phyloP scores from a whole-genome alignment of 768 basidiomycete genomes.

The Mycena maculata region DNA sequence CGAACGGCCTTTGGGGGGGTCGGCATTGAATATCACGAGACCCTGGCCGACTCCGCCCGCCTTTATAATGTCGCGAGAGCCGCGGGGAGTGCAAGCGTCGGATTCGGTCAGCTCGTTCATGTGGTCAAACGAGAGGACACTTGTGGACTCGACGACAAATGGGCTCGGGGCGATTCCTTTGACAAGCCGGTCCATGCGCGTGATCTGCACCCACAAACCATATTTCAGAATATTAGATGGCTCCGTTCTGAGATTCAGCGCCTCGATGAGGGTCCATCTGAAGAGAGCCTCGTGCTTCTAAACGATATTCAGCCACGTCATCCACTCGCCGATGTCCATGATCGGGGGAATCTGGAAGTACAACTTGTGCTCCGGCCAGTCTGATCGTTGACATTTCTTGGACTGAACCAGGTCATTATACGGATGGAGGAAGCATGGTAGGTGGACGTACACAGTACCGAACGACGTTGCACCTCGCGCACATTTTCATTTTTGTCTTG shows the following conservation, averaged over 20 bases:
- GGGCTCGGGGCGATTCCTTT: slow-evolving; percentile 17
- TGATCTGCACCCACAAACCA: neutral
- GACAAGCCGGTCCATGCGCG: neutral
- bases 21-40: neutral
- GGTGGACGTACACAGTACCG: slow-evolving; percentile 10
- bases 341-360: slow-evolving; percentile 20
- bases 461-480: slow-evolving; percentile 12
- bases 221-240: neutral
- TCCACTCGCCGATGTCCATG: slow-evolving; percentile 13
- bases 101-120: neutral
- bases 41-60: slow-evolving; percentile 12
- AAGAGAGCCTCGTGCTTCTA: slow-evolving; percentile 4
- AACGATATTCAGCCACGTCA: slow-evolving; percentile 1
- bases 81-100: neutral
- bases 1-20: neutral
- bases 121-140: neutral
- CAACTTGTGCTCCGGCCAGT: slow-evolving; percentile 16
- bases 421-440: too few species aligned
- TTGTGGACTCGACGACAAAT: neutral
- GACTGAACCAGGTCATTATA: slow-evolving; percentile 2
- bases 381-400: slow-evolving; percentile 2
- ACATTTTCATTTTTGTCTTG: slow-evolving; percentile 10
- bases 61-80: neutral
- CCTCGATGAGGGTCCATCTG: slow-evolving; percentile 22
- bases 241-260: neutral